Evolutionary conservation across 2,329 filamentous ascomycete genomes (phyloP), one percentile per base, ranked within the genome.

Genomic region (Cercospora brassicicola): DNA sequence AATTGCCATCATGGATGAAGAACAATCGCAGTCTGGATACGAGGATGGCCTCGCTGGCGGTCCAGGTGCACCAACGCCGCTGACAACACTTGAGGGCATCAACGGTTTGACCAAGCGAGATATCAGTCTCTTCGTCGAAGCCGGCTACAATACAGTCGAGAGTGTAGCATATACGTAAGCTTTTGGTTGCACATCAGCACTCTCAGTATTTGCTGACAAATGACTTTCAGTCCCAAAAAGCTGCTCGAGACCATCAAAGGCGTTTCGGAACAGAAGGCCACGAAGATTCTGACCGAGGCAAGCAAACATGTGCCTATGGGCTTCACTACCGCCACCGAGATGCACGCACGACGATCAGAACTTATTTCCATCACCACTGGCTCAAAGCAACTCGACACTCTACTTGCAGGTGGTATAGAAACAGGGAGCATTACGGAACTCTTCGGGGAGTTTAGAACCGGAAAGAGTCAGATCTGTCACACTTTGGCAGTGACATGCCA

Each of bases 401-500:
- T 99, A 23, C 87, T 99, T 15, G 95, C 94, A 31, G 95, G 95
- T 74, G 95, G 95, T 67, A 88, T 99, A 61, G 96, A 99, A 81
- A 99, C 95, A 0, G 96, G 96, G 55, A 98, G 94, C 8, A 96
- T 99, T 64, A 99, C 96, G 0, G 96, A 99, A 81, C 90, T 99
- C 3, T 99, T 99, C 78, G 95, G 95, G 78, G 95, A 99, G 80
- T 99, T 99, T 78, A 88, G 95, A 75, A 99, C 95, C 0, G 96
- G 95, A 80, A 99, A 99, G 83, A 97, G 93, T 83, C 95, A 99
- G 81, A 94, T 99, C 67, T 99, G 95, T 76, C 96, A 99, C 79
- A 99, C 95, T 0, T 85, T 99, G n/a, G 95, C 96, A 0, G 95
- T 99, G 31, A 99, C 95, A 57, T 99, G 96, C 78, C 95, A 99